Conservation (phyloP, 306 rosid species). For the Dalbergia cochinchinensis region DNA sequence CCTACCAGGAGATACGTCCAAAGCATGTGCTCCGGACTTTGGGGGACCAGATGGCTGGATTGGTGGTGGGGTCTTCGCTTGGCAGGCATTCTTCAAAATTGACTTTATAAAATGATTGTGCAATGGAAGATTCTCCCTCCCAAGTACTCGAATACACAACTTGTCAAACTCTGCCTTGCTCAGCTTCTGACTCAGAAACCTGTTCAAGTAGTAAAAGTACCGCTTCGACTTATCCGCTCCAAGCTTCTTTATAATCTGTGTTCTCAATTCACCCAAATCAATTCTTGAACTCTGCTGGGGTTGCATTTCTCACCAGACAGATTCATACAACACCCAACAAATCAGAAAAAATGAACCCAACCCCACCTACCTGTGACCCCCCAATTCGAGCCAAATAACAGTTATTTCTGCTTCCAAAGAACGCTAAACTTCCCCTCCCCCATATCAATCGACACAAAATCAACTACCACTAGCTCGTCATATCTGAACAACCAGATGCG, state of each 20-base stretch:
- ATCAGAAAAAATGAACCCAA: constrained; percentile 53
- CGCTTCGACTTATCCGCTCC: constrained; percentile 80
- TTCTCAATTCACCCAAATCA: constrained; percentile 90
- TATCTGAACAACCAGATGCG: constrained; percentile 46
- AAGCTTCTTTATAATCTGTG: constrained; percentile 80
- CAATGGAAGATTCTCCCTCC: constrained; percentile 82
- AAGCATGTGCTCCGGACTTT: constrained; percentile 64
- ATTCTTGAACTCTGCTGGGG: constrained; percentile 90
- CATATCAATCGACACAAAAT: constrained; percentile 55
- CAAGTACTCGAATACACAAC: constrained; percentile 73
- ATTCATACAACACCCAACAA: constrained; percentile 77
- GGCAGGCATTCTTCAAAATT: constrained; percentile 88
- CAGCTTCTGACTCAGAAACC: constrained; percentile 87
- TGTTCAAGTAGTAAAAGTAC: constrained; percentile 76
- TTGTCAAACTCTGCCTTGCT: constrained; percentile 87
- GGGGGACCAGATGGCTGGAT: constrained; percentile 57
- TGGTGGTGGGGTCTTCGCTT: constrained; percentile 89
- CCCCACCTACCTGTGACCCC: constrained; percentile 61
- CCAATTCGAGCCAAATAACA: constrained; percentile 56
- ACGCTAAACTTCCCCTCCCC: constrained; percentile 63
- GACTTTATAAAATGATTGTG: constrained; percentile 89
- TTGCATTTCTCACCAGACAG: constrained; percentile 87
- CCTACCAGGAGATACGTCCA: constrained; percentile 67
- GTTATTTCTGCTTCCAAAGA: constrained; percentile 60
- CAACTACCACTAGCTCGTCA: constrained; percentile 47